Conservation (phyloP, 148 eudicot genomes). For the Nepenthes mirabilis region DNA sequence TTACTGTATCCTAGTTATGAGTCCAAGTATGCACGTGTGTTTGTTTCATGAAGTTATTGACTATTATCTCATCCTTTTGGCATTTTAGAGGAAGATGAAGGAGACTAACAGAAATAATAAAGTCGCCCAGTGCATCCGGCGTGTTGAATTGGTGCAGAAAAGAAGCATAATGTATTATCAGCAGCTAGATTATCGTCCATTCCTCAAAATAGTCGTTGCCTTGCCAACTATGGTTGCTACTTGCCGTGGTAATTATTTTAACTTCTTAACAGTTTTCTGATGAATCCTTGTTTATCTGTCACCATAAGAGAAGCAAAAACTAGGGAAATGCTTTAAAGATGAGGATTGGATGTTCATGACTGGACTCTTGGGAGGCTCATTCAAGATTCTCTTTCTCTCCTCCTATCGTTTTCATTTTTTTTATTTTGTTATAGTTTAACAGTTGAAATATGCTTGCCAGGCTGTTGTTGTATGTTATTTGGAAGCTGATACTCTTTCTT, state of each 20-base stretch:
- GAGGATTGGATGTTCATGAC: no score
- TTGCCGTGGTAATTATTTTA: slow-evolving; percentile 64
- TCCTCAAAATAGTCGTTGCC: slow-evolving; percentile 80
- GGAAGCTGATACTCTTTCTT: not conserved
- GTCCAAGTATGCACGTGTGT: not conserved
- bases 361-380: no score
- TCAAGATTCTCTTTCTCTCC: no score
- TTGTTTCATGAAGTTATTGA: not conserved
- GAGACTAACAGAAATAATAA: slow-evolving; percentile 57
- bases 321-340: no score
- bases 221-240: slow-evolving; percentile 92
- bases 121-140: slow-evolving; percentile 58
- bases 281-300: no score
- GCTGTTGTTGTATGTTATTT: not conserved
- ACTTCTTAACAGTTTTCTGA: not conserved
- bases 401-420: no score
- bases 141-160: slow-evolving; percentile 75
- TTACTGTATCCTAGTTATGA: not conserved
- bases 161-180: slow-evolving; percentile 97
- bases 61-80: not conserved
- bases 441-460: no score
- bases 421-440: no score
- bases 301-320: no score
- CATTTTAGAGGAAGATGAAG: slow-evolving; percentile 68
- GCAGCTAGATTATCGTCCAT: slow-evolving; percentile 67